A percentile compares a stretch with the other conserved stretches of the same genome.
These are phyloP conservation scores for Cunninghamia lanceolata DNA, from an alignment of 75 land plant genomes.

Conservation along the genomic window DNA sequence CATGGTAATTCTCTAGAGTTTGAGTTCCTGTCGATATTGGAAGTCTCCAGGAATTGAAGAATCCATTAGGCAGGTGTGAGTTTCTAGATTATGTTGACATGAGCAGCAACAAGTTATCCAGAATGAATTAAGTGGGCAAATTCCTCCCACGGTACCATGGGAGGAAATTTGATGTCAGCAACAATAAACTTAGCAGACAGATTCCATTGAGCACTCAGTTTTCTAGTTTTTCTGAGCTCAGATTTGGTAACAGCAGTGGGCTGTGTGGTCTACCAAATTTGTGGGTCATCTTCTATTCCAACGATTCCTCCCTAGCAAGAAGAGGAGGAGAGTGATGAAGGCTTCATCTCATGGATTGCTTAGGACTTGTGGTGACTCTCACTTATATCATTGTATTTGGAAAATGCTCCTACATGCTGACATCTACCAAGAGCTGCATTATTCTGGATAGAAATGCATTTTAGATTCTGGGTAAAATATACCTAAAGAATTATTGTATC, in stretches of 20 bases:
- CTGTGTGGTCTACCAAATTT: not conserved
- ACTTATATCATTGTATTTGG: not conserved
- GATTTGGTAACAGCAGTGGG: not conserved
- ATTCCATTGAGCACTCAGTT: not conserved
- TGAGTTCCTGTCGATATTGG: slow-evolving; percentile 27
- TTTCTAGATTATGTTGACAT: slow-evolving; percentile 27
- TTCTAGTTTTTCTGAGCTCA: not conserved
- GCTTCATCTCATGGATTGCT: not conserved
- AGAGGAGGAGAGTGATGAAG: not conserved
- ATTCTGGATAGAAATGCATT: not conserved
- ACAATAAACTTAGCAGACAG: not conserved
- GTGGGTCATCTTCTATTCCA: not conserved
- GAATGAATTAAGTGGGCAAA: slow-evolving; percentile 12
- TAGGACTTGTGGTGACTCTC: not conserved
- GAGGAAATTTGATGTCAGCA: not conserved
- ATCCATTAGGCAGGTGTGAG: slow-evolving; percentile 15
- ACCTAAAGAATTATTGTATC: too few species aligned
- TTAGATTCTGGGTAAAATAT: not conserved
- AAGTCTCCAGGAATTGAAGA: slow-evolving; percentile 23
- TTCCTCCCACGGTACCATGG: not conserved
- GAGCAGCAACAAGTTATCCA: slow-evolving; percentile 43
- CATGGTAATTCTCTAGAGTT: slow-evolving; percentile 28
- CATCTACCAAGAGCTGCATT: not conserved
- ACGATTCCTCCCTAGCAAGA: not conserved
- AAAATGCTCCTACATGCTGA: not conserved